Conservation (phyloP, 2,329 filamentous ascomycete species). For the Aphanocladium album region DNA sequence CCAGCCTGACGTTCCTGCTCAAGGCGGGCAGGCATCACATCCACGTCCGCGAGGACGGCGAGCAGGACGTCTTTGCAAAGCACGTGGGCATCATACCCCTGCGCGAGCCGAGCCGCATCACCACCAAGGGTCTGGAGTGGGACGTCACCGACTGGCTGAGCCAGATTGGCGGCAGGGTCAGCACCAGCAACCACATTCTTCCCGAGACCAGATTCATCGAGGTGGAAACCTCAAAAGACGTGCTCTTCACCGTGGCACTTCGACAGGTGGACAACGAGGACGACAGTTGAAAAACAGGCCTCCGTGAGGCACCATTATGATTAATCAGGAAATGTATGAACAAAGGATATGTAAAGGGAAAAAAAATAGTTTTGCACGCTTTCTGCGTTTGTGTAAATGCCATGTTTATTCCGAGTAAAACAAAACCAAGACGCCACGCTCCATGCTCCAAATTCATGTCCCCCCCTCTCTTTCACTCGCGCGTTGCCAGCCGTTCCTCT, state of each 20-base stretch:
- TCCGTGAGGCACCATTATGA: no score
- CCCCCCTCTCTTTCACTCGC: neutral
- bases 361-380: neutral
- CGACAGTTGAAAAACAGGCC: constrained; percentile 17
- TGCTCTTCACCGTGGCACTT: constrained; percentile 72
- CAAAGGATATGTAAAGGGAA: constrained; percentile 1
- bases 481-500: constrained; percentile 7
- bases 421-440: constrained; percentile 15
- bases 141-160: constrained; percentile 81
- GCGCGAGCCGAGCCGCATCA: constrained; percentile 71
- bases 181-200: constrained; percentile 74
- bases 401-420: neutral
- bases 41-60: constrained; percentile 49
- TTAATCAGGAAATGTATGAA: neutral
- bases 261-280: constrained; percentile 32
- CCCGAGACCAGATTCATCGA: constrained; percentile 55
- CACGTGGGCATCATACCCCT: constrained; percentile 85
- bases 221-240: constrained; percentile 57
- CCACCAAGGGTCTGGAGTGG: constrained; percentile 81
- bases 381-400: constrained; percentile 3
- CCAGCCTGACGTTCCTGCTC: constrained; percentile 79
- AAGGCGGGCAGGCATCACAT: constrained; percentile 63
- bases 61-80: constrained; percentile 58
- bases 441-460: constrained; percentile 6
- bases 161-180: constrained; percentile 65